Conservation (phyloP, 2,329 filamentous ascomycete genomes). For the Xylariaceae sp. region DNA sequence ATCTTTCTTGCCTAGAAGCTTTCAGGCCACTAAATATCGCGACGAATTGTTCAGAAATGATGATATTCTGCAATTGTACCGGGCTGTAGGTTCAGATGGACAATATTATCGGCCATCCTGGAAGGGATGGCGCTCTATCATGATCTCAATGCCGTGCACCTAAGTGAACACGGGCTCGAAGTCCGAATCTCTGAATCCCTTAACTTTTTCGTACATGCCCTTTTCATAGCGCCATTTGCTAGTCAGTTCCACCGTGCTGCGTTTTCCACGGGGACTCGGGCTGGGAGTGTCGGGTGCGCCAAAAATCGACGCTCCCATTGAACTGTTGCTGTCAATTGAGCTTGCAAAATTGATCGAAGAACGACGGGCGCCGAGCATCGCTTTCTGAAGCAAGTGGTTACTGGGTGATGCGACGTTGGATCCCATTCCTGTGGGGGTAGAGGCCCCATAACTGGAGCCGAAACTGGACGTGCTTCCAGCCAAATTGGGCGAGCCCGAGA, state of each 20-base stretch:
- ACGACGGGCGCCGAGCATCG: slow-evolving; percentile 51
- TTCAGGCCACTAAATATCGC: background rate
- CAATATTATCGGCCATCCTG: background rate
- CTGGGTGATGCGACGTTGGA: slow-evolving; percentile 40
- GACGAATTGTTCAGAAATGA: background rate
- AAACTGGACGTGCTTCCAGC: slow-evolving; percentile 45
- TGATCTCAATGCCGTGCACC: background rate
- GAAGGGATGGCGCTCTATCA: background rate
- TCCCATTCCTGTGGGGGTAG: slow-evolving; percentile 28
- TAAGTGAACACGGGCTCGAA: slow-evolving; percentile 11
- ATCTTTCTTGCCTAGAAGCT: background rate
- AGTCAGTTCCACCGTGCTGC: slow-evolving; percentile 72
- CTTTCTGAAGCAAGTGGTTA: slow-evolving; percentile 63
- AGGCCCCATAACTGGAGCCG: slow-evolving; percentile 26
- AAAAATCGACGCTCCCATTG: slow-evolving; percentile 44
- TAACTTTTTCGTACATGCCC: slow-evolving; percentile 37
- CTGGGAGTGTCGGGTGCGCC: slow-evolving; percentile 60
- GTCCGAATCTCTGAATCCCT: slow-evolving; percentile 11
- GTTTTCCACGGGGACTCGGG: slow-evolving; percentile 59
- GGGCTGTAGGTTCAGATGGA: background rate
- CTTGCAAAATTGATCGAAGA: slow-evolving; percentile 53
- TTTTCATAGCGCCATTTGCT: slow-evolving; percentile 95
- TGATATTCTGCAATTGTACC: background rate
- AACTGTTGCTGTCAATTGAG: slow-evolving; percentile 44
- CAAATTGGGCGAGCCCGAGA: slow-evolving; percentile 54